Conservation (phyloP, 106 monocot species). For the Dioscorea dumetorum region DNA sequence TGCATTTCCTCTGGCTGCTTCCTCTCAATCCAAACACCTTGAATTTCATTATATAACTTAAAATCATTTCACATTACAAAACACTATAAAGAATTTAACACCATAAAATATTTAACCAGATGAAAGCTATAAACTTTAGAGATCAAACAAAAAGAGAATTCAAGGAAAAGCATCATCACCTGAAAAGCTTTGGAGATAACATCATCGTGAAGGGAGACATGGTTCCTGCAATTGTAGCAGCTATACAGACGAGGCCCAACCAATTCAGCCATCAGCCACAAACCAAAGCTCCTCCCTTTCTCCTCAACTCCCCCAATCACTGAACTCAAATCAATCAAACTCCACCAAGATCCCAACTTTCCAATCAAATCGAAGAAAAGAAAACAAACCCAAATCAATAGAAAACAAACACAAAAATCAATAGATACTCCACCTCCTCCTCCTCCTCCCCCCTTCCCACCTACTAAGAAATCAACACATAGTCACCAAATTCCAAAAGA, state of each 20-base stretch:
- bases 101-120: not conserved
- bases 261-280: conserved; percentile 38
- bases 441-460: too few species aligned
- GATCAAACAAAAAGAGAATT: not conserved
- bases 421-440: too few species aligned
- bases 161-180: conserved; percentile 21
- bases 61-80: not conserved
- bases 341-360: not conserved
- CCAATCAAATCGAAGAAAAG: too few species aligned
- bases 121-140: not conserved
- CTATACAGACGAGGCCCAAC: conserved; percentile 67
- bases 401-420: too few species aligned
- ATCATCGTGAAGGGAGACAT: conserved; percentile 80
- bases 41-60: not conserved
- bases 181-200: conserved; percentile 88
- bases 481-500: too few species aligned
- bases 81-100: not conserved
- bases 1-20: too few species aligned
- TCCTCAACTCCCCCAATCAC: not conserved
- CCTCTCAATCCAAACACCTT: not conserved
- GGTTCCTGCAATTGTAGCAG: conserved; percentile 85
- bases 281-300: not conserved
- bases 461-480: too few species aligned
- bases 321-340: not conserved
- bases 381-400: too few species aligned